Evolutionary conservation across 305 asterid genomes (phyloP), one percentile per base, ranked within the genome.

Genomic region (Lippia alba): DNA sequence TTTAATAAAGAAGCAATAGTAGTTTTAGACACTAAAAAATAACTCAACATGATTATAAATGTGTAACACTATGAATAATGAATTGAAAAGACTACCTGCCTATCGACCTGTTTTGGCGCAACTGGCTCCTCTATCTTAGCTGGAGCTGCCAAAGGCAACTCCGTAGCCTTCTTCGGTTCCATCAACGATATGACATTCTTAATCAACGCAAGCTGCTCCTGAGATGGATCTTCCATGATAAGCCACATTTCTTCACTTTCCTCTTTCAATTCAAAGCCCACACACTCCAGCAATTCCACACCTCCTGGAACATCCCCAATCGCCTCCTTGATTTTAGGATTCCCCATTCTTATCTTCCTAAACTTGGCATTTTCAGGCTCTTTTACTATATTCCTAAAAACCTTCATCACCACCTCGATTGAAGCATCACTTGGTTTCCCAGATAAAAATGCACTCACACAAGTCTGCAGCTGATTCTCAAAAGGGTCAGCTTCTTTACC

Each of bases 281-380:
- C 49, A 73, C 79, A 88, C 77, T 91, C 97, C 78, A 94, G 80
- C 76, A 91, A 78, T 83, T 91, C 99, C 49, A 94, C 82, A 16
- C 91, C 99, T 72, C 99, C 97, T 0, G 72, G 79, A 73, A 86
- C 88, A 72, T 91, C 96, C 62, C 82, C 89, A 6, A 94, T 81
- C 0, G 96, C 97, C 85, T 88, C 97, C 81, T 86, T 88, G 53
- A 94, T 91, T 90, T 94, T 94, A 0, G 89, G 90, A 81, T 94
- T 94, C 71, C 92, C 97, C 83, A 88, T 77, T 63, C 99, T 81
- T 48, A 94, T 78, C 83, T 85, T 94, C 85, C 99, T 87, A 81
- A 88, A 94, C 85, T 91, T 94, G 0, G 81, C 84, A 72, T 91
- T 94, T 46, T 77, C 93, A 0, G 96, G 99, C 56, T 94, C 97